Conservation (phyloP, 225 moss, liverwort and hornwort genomes). For the Bryum argenteum region DNA sequence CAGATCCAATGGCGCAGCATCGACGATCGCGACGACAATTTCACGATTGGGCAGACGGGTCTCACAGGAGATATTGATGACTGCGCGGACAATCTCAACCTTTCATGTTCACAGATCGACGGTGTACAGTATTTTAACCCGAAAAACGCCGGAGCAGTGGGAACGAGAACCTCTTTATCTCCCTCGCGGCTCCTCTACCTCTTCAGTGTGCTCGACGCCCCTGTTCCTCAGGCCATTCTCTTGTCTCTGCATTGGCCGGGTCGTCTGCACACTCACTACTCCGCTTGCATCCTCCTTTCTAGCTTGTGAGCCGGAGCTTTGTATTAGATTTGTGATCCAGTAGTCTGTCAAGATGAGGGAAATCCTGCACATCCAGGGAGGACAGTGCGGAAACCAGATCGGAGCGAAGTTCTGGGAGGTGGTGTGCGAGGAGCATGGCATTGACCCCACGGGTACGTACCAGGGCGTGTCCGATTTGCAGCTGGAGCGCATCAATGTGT, state of each 20-base stretch:
- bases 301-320: neutral
- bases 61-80: neutral
- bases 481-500: conserved; percentile 63
- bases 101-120: neutral
- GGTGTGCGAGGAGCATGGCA: conserved; percentile 65
- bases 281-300: neutral
- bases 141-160: neutral
- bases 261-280: neutral
- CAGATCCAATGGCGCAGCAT: neutral
- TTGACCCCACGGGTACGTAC: conserved; percentile 55
- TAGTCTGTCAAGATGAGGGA: conserved; percentile 40
- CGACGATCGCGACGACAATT: neutral
- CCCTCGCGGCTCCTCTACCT: neutral
- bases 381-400: conserved; percentile 69
- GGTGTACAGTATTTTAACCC: neutral
- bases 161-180: conserved; percentile 29
- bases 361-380: conserved; percentile 62
- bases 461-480: conserved; percentile 60
- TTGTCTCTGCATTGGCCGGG: neutral
- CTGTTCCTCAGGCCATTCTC: neutral
- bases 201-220: conserved; percentile 5
- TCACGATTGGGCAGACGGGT: conserved; percentile 10
- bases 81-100: neutral
- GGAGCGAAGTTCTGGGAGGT: conserved; percentile 67
- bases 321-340: neutral